Evolutionary conservation across 2,329 filamentous ascomycete species (phyloP), one percentile per base, ranked within the genome.

Genomic region (Diaporthe helianthi): DNA sequence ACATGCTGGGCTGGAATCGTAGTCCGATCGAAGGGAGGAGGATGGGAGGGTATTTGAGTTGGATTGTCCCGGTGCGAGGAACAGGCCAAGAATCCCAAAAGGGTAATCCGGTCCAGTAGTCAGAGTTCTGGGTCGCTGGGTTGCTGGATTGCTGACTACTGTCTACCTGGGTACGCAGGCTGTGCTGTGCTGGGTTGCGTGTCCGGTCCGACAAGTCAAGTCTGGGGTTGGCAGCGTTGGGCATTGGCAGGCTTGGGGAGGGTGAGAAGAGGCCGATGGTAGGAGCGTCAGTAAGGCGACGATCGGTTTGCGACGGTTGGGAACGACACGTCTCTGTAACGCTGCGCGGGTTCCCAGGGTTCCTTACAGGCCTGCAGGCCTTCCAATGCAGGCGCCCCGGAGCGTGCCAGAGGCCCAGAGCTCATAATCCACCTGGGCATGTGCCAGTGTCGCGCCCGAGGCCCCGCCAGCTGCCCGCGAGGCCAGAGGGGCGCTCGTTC

Each of bases 21-120:
- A 26, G 52, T 22, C 33, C n/a, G 67, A 47, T 49, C 47, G 10
- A 15, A 65, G 24, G 29, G 41, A 36, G 70, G 58, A 69, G 67
- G 66, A 55, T 53, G 52, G 49, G 64, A 54, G 63, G 67, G 49
- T 69, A 69, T 71, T 71, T 71, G 55, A 71, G 61, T 63, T 52
- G 69, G 41, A 38, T 31, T 55, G 44, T 41, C 26, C 41, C 9
- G 67, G 65, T 26, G 58, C 44, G 44, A 63, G 58, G 58, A n/a
- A 63, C 58, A 63, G 44, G 58, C 58, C 58, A 63, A 63, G 58
- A 63, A 49, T 63, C 58, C 58, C n/a, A 63, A 44, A 63, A 63
- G 58, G 58, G 58, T 63, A 63, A 63, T 63, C 58, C 58, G 58
- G 58, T 49, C 58, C 58, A 63, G 58, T 49, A 63, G 58, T 63